Evolutionary conservation across 1,139 yeast species (phyloP).

Genomic region (Kodamaea ohmeri): DNA sequence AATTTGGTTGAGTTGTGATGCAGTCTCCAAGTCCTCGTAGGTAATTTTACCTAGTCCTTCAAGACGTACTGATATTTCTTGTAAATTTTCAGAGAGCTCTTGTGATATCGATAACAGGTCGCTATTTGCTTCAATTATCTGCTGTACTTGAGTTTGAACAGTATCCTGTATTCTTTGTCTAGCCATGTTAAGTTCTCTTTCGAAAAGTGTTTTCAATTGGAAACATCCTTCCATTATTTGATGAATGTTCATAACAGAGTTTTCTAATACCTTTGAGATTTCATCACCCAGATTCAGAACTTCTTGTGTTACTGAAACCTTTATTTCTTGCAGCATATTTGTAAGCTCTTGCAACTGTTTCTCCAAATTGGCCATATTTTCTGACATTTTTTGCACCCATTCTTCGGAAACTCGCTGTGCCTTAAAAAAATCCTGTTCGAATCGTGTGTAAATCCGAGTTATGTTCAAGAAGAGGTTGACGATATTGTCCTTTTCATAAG

Average conservation of each 20-base stretch:
- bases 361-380: neutral
- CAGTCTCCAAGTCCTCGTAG: neutral
- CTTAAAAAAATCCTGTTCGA: conserved; percentile 19
- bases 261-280: neutral
- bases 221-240: neutral
- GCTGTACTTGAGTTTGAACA: neutral
- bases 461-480: conserved; percentile 46
- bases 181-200: neutral
- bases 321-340: neutral
- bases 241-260: neutral
- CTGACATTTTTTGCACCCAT: conserved; percentile 1
- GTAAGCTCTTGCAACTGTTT: neutral
- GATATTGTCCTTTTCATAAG: conserved; percentile 52
- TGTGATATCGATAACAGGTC: neutral
- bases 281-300: neutral
- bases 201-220: neutral
- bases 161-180: neutral
- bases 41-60: neutral
- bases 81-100: neutral
- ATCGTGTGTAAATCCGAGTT: conserved; percentile 30
- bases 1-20: neutral
- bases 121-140: neutral
- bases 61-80: neutral
- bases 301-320: neutral
- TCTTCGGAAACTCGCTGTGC: conserved; percentile 4